Evolutionary conservation across 768 basidiomycete species (phyloP).

Genomic region (Dendrothele bispora): DNA sequence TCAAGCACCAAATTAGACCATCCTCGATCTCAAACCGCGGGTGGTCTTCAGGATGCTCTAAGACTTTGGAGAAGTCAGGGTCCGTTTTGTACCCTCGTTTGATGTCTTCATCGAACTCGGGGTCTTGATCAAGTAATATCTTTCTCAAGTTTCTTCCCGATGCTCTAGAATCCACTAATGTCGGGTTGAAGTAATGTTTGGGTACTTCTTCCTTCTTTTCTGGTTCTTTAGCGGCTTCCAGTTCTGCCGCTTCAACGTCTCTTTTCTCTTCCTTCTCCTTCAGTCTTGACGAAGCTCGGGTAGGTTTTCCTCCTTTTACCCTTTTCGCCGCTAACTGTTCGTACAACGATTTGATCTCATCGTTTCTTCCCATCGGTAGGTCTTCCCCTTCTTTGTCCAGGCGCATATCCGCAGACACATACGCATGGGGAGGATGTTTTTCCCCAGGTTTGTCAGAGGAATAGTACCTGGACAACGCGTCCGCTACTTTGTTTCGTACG

Average conservation of each 20-base stretch:
- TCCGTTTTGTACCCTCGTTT: neutral
- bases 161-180: neutral
- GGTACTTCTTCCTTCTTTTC: neutral
- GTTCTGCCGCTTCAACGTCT: neutral
- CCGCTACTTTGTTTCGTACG: conserved; percentile 6
- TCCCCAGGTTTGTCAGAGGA: neutral
- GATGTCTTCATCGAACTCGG: neutral
- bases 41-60: neutral
- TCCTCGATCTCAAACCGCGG: neutral
- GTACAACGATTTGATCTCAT: neutral
- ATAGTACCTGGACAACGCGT: conserved; percentile 9
- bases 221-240: neutral
- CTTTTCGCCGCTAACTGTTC: neutral
- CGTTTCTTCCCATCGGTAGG: neutral
- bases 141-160: neutral
- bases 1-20: neutral
- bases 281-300: too few relatives aligned
- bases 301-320: neutral
- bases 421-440: conserved; percentile 3
- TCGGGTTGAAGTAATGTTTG: neutral
- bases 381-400: neutral
- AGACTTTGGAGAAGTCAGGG: neutral
- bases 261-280: neutral
- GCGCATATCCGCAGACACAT: conserved; percentile 9
- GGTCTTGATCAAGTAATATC: neutral